phyloP scores from a whole-genome alignment of 441 rosid species.

The Pelargonium myrrhifolium region DNA sequence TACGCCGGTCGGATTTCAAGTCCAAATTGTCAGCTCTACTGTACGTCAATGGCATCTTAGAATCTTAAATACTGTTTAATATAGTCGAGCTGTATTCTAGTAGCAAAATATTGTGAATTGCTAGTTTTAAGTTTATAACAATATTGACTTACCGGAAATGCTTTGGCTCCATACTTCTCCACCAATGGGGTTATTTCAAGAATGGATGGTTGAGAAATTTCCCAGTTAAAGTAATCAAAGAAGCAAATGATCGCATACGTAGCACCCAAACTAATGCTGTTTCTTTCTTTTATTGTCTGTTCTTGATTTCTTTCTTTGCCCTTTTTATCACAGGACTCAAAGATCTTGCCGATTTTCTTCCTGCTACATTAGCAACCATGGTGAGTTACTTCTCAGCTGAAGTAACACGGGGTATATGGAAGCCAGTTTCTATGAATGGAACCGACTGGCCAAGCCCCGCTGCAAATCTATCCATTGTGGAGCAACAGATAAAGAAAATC shows the following conservation, averaged over 20 bases:
- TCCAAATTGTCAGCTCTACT: no score
- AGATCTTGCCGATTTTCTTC: constrained; percentile 90
- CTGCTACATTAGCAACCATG: constrained; percentile 82
- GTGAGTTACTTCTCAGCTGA: constrained; percentile 92
- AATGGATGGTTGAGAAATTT: no score
- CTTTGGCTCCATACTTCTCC: no score
- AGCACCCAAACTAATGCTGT: not conserved
- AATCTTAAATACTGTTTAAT: no score
- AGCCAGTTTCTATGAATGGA: constrained; percentile 94
- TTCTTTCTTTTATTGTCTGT: not conserved
- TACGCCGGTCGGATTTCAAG: no score
- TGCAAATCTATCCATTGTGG: constrained; percentile 69
- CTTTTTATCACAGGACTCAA: constrained; percentile 65
- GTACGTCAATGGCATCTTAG: no score
- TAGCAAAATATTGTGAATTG: no score
- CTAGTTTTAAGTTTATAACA: no score
- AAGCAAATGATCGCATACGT: not conserved
- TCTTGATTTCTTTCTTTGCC: constrained; percentile 7
- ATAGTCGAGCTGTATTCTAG: no score
- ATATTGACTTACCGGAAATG: no score
- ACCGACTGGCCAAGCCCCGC: constrained; percentile 99
- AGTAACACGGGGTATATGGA: constrained; percentile 96
- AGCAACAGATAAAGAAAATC: constrained; percentile 78
- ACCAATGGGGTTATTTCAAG: no score
- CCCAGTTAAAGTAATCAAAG: not conserved